Conservation (phyloP, 495 filamentous ascomycete genomes). For the Rostrohypoxylon terebratum region DNA sequence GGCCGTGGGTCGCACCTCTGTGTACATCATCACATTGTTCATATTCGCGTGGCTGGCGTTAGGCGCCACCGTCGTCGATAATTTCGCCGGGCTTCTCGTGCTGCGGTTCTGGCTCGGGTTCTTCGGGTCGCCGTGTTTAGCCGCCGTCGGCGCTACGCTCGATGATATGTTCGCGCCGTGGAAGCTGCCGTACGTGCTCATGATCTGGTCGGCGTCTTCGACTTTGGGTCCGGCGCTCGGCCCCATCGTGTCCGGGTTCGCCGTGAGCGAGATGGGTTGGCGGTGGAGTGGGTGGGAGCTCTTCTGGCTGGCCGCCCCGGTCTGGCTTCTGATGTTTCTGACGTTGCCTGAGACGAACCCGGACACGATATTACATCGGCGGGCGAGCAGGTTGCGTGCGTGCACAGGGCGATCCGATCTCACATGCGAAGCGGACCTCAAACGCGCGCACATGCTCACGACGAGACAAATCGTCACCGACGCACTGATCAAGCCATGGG, state of each 20-base stretch:
- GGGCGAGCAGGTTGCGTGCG: slow-evolving; percentile 55
- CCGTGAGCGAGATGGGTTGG: slow-evolving; percentile 63
- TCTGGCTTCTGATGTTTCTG: slow-evolving; percentile 58
- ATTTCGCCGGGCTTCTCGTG: slow-evolving; percentile 76
- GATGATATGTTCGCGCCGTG: slow-evolving; percentile 79
- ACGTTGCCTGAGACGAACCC: slow-evolving; percentile 61
- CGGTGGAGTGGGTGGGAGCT: slow-evolving; percentile 65
- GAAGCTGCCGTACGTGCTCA: slow-evolving; percentile 76
- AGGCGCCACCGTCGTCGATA: slow-evolving; percentile 78
- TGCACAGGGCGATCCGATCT: slow-evolving; percentile 56
- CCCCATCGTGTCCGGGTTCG: slow-evolving; percentile 68
- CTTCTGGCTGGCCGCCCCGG: slow-evolving; percentile 63
- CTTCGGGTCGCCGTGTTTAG: slow-evolving; percentile 79
- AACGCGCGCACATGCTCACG: slow-evolving; percentile 61
- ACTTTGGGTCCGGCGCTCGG: slow-evolving; percentile 60
- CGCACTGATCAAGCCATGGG: slow-evolving; percentile 69
- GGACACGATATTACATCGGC: slow-evolving; percentile 57
- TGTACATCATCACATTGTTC: slow-evolving; percentile 75
- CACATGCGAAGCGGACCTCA: slow-evolving; percentile 62
- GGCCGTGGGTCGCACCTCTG: slow-evolving; percentile 69
- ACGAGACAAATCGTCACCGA: slow-evolving; percentile 60
- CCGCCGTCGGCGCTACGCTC: slow-evolving; percentile 83
- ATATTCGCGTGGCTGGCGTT: slow-evolving; percentile 79
- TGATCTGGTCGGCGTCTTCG: slow-evolving; percentile 65
- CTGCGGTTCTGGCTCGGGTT: slow-evolving; percentile 79